A percentile compares a stretch with the other conserved stretches of the same genome.
These are phyloP conservation scores for Mollisia scopiformis DNA, from an alignment of 2,329 filamentous ascomycete species.

Conservation along the genomic window DNA sequence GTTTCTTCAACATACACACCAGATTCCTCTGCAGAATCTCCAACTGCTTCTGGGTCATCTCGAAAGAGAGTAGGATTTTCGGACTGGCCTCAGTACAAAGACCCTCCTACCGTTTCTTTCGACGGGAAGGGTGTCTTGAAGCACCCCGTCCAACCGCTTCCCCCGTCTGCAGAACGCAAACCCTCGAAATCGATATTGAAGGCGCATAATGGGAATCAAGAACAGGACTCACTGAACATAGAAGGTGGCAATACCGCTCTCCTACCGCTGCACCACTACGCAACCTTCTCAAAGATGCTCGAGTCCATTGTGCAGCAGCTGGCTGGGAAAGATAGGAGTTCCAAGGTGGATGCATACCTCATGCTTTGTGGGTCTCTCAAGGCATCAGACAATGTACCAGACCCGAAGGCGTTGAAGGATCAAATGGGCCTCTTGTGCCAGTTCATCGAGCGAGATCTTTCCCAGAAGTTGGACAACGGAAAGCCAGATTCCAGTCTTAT, in stretches of 20 bases:
- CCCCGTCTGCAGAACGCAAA: slow-evolving; percentile 46
- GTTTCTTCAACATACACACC: slow-evolving; percentile 24
- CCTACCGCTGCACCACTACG: slow-evolving; percentile 37
- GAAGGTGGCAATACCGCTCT: slow-evolving; percentile 24
- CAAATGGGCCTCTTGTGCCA: slow-evolving; percentile 80
- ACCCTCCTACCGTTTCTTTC: slow-evolving; percentile 38
- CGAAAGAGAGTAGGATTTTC: slow-evolving; percentile 65
- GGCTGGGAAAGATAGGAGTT: slow-evolving; percentile 70
- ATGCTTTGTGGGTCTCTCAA: slow-evolving; percentile 77
- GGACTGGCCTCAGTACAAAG: slow-evolving; percentile 57
- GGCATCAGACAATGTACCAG: slow-evolving; percentile 80
- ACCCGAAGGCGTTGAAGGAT: slow-evolving; percentile 69
- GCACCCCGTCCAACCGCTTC: slow-evolving; percentile 24
- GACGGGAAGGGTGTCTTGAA: slow-evolving; percentile 16
- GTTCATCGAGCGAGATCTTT: slow-evolving; percentile 83
- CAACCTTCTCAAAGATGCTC: slow-evolving; percentile 76
- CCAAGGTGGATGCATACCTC: slow-evolving; percentile 83
- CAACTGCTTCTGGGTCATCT: slow-evolving; percentile 31
- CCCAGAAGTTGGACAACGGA: slow-evolving; percentile 58
- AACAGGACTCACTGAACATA: slow-evolving; percentile 16
- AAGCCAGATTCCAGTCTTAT: slow-evolving; percentile 69
- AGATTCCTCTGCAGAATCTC: slow-evolving; percentile 40
- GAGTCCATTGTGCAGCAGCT: slow-evolving; percentile 84
- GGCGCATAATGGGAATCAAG: slow-evolving; percentile 47
- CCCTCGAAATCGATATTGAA: slow-evolving; percentile 84